A percentile compares a stretch with the other conserved stretches of the same genome.
Evolutionary conservation across 2,329 filamentous ascomycete species (phyloP).

Genomic region (Hymenoscyphus fraxineus): DNA sequence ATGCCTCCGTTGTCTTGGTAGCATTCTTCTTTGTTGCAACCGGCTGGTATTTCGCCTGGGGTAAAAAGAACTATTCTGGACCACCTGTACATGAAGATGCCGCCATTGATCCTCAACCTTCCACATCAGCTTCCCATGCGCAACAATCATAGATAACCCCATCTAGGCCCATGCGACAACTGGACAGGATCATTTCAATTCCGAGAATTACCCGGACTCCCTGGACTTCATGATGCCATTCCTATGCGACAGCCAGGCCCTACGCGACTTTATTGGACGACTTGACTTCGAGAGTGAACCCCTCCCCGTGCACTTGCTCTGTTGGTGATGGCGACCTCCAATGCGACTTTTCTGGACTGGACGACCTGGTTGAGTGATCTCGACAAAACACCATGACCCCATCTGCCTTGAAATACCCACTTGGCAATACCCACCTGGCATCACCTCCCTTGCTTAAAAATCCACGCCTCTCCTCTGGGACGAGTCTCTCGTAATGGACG

Average conservation of each 20-base stretch:
- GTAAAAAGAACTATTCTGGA: slow-evolving; percentile 60
- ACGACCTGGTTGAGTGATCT: background rate
- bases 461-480: background rate
- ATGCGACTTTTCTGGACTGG: background rate
- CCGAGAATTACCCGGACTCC: background rate
- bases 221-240: background rate
- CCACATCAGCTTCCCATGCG: slow-evolving; percentile 13
- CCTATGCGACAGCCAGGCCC: background rate
- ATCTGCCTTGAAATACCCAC: background rate
- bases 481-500: background rate
- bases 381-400: background rate
- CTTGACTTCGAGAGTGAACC: background rate
- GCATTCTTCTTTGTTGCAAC: slow-evolving; percentile 58
- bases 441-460: too few relatives aligned
- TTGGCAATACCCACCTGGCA: too few relatives aligned
- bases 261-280: background rate
- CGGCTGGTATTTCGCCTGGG: slow-evolving; percentile 67
- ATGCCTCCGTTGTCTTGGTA: slow-evolving; percentile 63
- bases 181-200: background rate
- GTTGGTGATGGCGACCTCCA: background rate
- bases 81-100: slow-evolving; percentile 40
- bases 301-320: background rate
- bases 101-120: slow-evolving; percentile 12
- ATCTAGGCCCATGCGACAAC: background rate
- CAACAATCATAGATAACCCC: slow-evolving; percentile 1